Evolutionary conservation across 208 protist species (phyloP).

Genomic region (Angomonas deanei): DNA sequence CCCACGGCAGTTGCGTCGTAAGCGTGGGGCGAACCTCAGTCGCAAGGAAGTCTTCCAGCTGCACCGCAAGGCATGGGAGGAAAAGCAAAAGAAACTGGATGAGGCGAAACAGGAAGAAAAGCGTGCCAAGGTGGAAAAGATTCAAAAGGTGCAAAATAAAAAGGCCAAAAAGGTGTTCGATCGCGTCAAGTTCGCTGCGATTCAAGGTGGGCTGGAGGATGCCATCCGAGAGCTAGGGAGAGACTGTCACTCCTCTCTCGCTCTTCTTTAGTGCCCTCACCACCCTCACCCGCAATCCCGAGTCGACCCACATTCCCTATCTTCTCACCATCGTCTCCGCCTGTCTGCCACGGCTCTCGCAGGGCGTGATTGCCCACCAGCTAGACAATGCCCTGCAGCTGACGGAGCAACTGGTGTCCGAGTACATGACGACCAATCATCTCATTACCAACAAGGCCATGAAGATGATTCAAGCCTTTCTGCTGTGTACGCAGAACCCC

Average conservation of each 20-base stretch:
- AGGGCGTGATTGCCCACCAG: constrained; percentile 60
- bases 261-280: constrained; percentile 80
- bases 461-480: constrained; percentile 62
- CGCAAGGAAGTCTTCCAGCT: constrained; percentile 68
- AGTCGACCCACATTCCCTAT: constrained; percentile 68
- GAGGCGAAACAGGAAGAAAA: constrained; percentile 39
- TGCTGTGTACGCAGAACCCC: constrained; percentile 52
- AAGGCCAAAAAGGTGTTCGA: constrained; percentile 75
- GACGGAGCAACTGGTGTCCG: constrained; percentile 66
- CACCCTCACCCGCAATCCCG: constrained; percentile 42
- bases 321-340: constrained; percentile 71
- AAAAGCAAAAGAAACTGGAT: constrained; percentile 48
- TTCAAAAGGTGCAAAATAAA: constrained; percentile 67
- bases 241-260: constrained; percentile 63
- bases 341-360: constrained; percentile 65
- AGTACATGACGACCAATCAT: constrained; percentile 52
- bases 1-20: constrained; percentile 11
- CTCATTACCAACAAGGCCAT: constrained; percentile 65
- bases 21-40: constrained; percentile 61
- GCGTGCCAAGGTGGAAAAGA: constrained; percentile 28
- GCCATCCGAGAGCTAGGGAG: constrained; percentile 57
- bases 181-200: constrained; percentile 35
- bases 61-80: constrained; percentile 40
- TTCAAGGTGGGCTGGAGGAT: constrained; percentile 69
- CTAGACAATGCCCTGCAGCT: constrained; percentile 32